phyloP scores from a whole-genome alignment of 768 basidiomycete species.

The Naganishia randhawae region DNA sequence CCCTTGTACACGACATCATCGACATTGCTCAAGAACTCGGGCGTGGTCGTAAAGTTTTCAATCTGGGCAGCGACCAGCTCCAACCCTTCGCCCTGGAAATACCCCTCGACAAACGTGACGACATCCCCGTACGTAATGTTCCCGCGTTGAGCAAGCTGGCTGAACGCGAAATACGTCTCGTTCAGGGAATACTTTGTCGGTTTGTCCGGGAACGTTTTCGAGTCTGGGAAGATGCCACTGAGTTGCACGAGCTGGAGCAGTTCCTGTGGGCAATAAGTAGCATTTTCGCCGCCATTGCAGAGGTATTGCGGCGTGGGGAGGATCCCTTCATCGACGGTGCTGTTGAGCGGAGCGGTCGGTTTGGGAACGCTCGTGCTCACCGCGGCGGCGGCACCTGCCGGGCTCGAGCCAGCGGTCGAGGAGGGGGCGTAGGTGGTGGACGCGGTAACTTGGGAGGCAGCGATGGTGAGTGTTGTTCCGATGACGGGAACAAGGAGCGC shows the following conservation, averaged over 20 bases:
- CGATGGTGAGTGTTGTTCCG: constrained; percentile 12
- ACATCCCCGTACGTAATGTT: constrained; percentile 63
- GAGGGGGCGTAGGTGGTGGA: not conserved
- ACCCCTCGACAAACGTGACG: constrained; percentile 64
- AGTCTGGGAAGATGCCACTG: constrained; percentile 69
- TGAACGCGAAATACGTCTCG: constrained; percentile 68
- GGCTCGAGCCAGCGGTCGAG: not conserved
- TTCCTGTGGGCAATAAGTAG: constrained; percentile 45
- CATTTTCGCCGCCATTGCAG: constrained; percentile 42
- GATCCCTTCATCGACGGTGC: constrained; percentile 41
- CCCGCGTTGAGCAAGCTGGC: constrained; percentile 48
- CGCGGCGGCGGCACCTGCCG: not conserved
- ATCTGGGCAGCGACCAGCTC: constrained; percentile 68
- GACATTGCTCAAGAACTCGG: constrained; percentile 68
- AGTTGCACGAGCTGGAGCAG: constrained; percentile 77
- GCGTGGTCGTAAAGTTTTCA: constrained; percentile 61
- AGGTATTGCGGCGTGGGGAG: constrained; percentile 43
- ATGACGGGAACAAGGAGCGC: not conserved
- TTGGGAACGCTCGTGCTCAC: constrained; percentile 62
- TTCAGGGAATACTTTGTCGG: constrained; percentile 50
- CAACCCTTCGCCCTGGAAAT: constrained; percentile 79
- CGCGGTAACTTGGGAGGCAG: not conserved
- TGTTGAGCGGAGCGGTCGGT: constrained; percentile 58
- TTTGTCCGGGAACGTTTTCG: constrained; percentile 80
- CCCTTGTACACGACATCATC: constrained; percentile 65